Conservation (phyloP, 768 basidiomycete genomes). For the Tricholoma flavovirens region DNA sequence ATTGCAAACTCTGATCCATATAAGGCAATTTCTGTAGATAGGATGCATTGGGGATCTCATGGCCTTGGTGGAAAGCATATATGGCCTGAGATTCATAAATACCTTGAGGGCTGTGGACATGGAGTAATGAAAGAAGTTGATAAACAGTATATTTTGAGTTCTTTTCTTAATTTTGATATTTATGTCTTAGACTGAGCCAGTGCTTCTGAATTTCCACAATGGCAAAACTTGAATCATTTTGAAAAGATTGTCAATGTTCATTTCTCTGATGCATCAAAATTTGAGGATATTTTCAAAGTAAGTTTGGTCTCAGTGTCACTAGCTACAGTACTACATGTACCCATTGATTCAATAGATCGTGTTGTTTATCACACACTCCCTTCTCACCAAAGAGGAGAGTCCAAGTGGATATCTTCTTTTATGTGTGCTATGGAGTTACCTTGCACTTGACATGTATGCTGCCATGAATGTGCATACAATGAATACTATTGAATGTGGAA, state of each 20-base stretch:
- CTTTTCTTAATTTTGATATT: not conserved
- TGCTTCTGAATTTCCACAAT: conserved; percentile 14
- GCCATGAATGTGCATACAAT: conserved; percentile 22
- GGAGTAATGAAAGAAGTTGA: conserved; percentile 15
- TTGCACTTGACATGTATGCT: conserved; percentile 18
- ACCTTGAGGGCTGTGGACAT: conserved; percentile 8
- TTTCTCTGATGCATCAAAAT: conserved; percentile 26
- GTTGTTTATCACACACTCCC: conserved; percentile 12
- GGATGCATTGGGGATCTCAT: conserved; percentile 27
- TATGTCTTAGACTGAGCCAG: not conserved
- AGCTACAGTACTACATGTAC: not conserved
- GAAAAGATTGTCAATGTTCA: conserved; percentile 9
- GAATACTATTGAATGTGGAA: conserved; percentile 16
- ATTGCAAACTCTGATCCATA: conserved; percentile 26
- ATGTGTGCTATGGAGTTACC: conserved; percentile 16
- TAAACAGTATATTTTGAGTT: conserved; percentile 17
- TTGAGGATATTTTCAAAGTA: conserved; percentile 25
- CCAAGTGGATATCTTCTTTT: conserved; percentile 17
- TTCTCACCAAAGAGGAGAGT: conserved; percentile 8
- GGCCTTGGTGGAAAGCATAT: conserved; percentile 31
- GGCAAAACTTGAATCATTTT: conserved; percentile 26
- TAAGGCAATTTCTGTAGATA: conserved; percentile 30
- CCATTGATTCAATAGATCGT: conserved; percentile 12
- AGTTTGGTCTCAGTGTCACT: not conserved
- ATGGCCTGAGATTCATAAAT: conserved; percentile 19